Evolutionary conservation across 73 alveolate species (phyloP), one percentile per base, ranked within the genome.

Genomic region (Symbiodinium natans): DNA sequence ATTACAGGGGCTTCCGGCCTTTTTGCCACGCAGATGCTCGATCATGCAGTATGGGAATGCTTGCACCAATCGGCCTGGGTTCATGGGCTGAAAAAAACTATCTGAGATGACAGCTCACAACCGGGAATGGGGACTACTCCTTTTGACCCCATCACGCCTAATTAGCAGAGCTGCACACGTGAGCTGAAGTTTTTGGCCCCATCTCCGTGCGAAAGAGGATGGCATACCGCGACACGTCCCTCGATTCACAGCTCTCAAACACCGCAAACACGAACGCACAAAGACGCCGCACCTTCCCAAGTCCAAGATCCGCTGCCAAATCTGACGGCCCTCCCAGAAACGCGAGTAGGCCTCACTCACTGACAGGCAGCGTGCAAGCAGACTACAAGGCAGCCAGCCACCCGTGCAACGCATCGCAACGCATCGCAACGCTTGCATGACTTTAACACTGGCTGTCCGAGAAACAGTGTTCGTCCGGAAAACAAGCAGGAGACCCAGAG

Each of bases 1-100:
- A 56, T n/a, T n/a, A n/a, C n/a, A n/a, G n/a, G n/a, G n/a, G 29
- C 80, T 27, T 25, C 29, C 33, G 15, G 41, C 95, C 97, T 90
- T 90, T 54, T 71, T 68, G 48, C 97, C 88, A 13, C 97, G 74
- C 75, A 90, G 41, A 52, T 90, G 97, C 88, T 90, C 97, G 40
- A 90, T 90, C 97, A 90, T 90, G 97, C 97, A 90, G 56, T 90
- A 90, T 2, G 97, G 97, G 46, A 90, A 90, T 4, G 97, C 97
- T 41, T 90, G 97, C 56, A 90, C 97, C 52, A 90, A 41, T n/a
- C 97, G 97, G 54, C 97, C 97, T 90, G 40, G 33, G 75, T 15
- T 52, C 56, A 43, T 27, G 63, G 21, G 36, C 71, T 15, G 29
- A 29, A 38, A 29, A 71, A 71, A 29, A 7, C 2, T 21, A 21